phyloP scores from a whole-genome alignment of 1,284 basidiomycete species.

The Lentinus polychrous region DNA sequence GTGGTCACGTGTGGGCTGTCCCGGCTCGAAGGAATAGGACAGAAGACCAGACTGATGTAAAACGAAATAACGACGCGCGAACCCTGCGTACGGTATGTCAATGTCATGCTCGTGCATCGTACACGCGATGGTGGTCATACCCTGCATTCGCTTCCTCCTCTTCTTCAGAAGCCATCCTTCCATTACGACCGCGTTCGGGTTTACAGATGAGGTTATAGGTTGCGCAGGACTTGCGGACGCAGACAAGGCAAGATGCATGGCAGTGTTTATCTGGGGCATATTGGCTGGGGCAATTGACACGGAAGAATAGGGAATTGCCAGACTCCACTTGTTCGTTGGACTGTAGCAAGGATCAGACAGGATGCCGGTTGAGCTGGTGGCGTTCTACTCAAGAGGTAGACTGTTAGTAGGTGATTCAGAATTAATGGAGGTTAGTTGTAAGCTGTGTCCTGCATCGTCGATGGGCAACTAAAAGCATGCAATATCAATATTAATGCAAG shows the following conservation, averaged over 20 bases:
- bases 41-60: constrained; percentile 62
- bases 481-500: too few relatives aligned
- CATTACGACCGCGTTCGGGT: constrained; percentile 30
- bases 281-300: too few relatives aligned
- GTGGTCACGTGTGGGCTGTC: constrained; percentile 64
- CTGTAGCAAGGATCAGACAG: too few relatives aligned
- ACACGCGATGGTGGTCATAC: constrained; percentile 28
- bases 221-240: constrained; percentile 5
- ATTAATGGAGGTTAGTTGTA: too few relatives aligned
- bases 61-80: constrained; percentile 74
- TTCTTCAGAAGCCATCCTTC: constrained; percentile 82
- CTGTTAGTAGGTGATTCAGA: too few relatives aligned
- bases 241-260: constrained; percentile 1
- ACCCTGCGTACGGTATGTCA: constrained; percentile 41
- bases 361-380: too few relatives aligned
- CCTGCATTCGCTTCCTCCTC: constrained; percentile 79
- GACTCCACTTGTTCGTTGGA: too few relatives aligned
- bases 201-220: constrained; percentile 6
- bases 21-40: constrained; percentile 69
- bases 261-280: background rate
- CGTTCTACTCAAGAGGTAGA: too few relatives aligned
- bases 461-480: too few relatives aligned
- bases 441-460: too few relatives aligned
- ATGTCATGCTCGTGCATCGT: constrained; percentile 5
- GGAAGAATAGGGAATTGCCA: too few relatives aligned